These are phyloP conservation scores for Diversispora eburnea DNA, from an alignment of 192 early-diverging fungal species.

Conservation along the genomic window DNA sequence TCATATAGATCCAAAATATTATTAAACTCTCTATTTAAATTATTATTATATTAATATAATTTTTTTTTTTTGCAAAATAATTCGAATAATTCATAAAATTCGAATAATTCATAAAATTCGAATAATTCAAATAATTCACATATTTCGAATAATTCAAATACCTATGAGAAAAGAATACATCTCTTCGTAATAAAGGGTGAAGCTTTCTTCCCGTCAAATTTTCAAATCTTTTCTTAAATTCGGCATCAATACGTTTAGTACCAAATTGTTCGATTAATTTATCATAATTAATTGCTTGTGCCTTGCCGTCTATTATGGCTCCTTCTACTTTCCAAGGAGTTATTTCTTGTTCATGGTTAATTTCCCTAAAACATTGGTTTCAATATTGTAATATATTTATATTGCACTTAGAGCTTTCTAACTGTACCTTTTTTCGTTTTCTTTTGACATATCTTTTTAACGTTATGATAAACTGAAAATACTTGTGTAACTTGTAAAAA, in stretches of 20 bases:
- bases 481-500: too few relatives aligned
- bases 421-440: too few relatives aligned
- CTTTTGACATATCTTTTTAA: too few relatives aligned
- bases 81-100: too few relatives aligned
- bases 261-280: constrained; percentile 87
- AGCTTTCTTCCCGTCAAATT: constrained; percentile 76
- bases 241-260: constrained; percentile 73
- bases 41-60: too few relatives aligned
- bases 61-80: too few relatives aligned
- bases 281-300: constrained; percentile 88
- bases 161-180: constrained; percentile 94
- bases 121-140: too few relatives aligned
- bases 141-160: constrained; percentile 32
- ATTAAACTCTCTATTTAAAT: constrained; percentile 62
- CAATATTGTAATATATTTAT: too few relatives aligned
- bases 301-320: constrained; percentile 81
- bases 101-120: too few relatives aligned
- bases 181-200: constrained; percentile 82
- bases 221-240: constrained; percentile 76
- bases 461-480: too few relatives aligned
- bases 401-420: too few relatives aligned
- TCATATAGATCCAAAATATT: constrained; percentile 87
- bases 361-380: too few relatives aligned
- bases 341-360: constrained; percentile 53
- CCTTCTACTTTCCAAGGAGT: constrained; percentile 95